Evolutionary conservation across 2,329 filamentous ascomycete species (phyloP), one percentile per base, ranked within the genome.

Genomic region (Trichoderma simmonsii): DNA sequence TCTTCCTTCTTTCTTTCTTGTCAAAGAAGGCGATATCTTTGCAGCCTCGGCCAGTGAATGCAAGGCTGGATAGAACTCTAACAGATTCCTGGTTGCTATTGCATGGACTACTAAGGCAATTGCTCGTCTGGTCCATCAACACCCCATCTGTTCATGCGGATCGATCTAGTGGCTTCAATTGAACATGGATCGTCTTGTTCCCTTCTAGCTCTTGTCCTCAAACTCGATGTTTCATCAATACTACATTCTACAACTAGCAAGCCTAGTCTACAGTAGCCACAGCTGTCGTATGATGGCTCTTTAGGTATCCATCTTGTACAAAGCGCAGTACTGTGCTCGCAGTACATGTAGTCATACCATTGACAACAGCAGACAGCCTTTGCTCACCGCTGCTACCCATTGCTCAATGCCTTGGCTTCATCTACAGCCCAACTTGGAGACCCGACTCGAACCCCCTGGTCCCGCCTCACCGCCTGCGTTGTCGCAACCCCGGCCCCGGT

Each of bases 401-500:
- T 70, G 59, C 60, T 43, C 24, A 36, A 63, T 43, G n/a, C 57
- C 32, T 39, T 67, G 32, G 64, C 64, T 54, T 54, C 64, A 67
- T 67, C 34, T 18, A 24, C 64, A 70, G 39, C 57, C 59, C 32
- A 56, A 61, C 28, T 70, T 65, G 48, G 43, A 70, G 59, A 63
- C 69, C 61, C 43, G 43, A 65, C 51, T 48, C 43, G 63, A 36
- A 24, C 51, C 59, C 67, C 59, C 57, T 36, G 48, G 57, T 67
- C 39, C 48, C 57, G 48, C 63, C 60, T 72, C 71, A 69, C 71
- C 71, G 64, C 71, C 71, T 70, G 71, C 36, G 70, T n/a, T 30
- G 34, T 63, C 39, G 43, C 63, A 36, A 43, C 70, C 65, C 43
- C 71, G 71, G 71, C 71, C 68, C 71, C 71, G 71, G 71, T 71